These are phyloP conservation scores for Theobroma grandiflorum DNA, from an alignment of 441 rosid species.

Conservation along the genomic window DNA sequence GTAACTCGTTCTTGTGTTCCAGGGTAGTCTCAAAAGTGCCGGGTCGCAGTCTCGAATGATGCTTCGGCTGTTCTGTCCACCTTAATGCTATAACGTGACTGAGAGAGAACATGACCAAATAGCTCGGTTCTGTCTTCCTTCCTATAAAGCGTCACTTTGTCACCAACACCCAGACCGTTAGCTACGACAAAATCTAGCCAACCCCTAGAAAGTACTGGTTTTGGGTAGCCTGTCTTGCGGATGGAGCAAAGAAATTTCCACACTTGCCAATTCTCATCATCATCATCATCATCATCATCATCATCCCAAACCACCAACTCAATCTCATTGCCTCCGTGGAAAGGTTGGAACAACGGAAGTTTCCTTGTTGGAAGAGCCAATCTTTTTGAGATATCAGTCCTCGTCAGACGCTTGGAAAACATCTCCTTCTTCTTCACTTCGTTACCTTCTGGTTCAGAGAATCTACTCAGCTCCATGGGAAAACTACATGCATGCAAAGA, in stretches of 20 bases:
- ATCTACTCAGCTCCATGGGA: neutral
- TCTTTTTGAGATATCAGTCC: neutral
- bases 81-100: neutral
- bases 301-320: constrained; percentile 2
- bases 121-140: neutral
- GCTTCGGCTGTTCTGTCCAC: neutral
- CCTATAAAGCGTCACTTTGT: neutral
- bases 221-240: neutral
- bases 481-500: too few relatives aligned
- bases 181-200: neutral
- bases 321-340: neutral
- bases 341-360: neutral
- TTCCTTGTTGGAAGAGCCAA: neutral
- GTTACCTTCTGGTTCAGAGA: too few relatives aligned
- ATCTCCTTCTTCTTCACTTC: neutral
- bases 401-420: neutral
- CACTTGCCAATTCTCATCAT: neutral
- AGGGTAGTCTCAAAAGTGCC: too few relatives aligned
- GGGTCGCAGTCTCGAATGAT: too few relatives aligned
- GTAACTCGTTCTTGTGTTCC: too few relatives aligned
- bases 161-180: neutral
- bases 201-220: neutral
- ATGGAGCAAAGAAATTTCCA: neutral
- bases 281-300: too few relatives aligned
- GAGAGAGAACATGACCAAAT: neutral